Evolutionary conservation across 495 filamentous ascomycete genomes (phyloP).

Genomic region (Recurvomyces mirabilis): DNA sequence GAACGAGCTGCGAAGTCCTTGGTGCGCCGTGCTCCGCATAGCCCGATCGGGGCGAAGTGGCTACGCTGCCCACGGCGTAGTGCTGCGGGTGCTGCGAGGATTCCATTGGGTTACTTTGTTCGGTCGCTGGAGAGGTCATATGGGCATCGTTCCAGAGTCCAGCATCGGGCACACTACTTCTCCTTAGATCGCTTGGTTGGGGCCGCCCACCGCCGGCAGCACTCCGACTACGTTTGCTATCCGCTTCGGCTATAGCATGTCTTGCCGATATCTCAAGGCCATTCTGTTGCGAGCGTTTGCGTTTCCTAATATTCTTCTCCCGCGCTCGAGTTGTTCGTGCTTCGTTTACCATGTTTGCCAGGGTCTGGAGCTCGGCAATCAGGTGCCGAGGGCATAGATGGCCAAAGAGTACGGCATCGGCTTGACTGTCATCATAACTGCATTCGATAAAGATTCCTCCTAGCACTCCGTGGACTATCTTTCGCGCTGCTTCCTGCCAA

Average conservation of each 20-base stretch:
- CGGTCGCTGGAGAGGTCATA: neutral
- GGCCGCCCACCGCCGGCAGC: conserved; percentile 1
- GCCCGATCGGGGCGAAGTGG: neutral
- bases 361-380: conserved; percentile 56
- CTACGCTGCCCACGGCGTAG: neutral
- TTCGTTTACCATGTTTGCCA: conserved; percentile 54
- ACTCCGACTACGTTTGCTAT: conserved; percentile 18
- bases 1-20: neutral
- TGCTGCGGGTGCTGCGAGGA: neutral
- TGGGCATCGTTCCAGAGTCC: neutral
- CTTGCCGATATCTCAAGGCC: conserved; percentile 3
- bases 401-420: conserved; percentile 68
- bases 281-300: conserved; percentile 24
- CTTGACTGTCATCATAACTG: conserved; percentile 67
- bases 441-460: conserved; percentile 89
- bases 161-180: conserved; percentile 10
- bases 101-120: conserved; percentile 1
- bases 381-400: conserved; percentile 78
- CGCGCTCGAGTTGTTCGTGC: conserved; percentile 26
- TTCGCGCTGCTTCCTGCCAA: conserved; percentile 77
- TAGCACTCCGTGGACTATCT: conserved; percentile 57
- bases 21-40: neutral
- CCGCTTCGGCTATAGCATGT: neutral
- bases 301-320: conserved; percentile 25
- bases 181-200: neutral